phyloP scores from a whole-genome alignment of 2,329 filamentous ascomycete genomes.

The Arthroderma sp. region DNA sequence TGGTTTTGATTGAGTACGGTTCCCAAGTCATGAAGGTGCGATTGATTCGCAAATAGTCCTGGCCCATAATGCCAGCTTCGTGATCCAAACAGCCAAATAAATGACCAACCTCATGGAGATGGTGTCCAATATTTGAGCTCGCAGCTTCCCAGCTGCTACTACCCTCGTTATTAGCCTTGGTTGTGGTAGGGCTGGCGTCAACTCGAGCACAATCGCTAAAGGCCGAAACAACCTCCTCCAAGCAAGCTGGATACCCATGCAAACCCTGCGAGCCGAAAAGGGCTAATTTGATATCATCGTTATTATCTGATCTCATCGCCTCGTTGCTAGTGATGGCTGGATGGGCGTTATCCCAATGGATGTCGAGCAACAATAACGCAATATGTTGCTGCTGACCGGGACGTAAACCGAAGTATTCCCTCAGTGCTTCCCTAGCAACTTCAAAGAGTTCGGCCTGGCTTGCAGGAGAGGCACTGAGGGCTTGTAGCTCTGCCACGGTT shows the following conservation, averaged over 20 bases:
- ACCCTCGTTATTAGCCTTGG: conserved; percentile 74
- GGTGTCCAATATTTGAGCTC: conserved; percentile 84
- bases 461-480: conserved; percentile 53
- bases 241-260: conserved; percentile 75
- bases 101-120: conserved; percentile 83
- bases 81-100: conserved; percentile 82
- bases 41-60: conserved; percentile 75
- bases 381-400: conserved; percentile 79
- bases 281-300: conserved; percentile 63
- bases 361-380: conserved; percentile 71
- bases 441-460: conserved; percentile 59
- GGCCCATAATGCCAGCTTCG: conserved; percentile 80
- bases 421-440: conserved; percentile 66
- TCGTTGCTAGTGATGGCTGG: conserved; percentile 68
- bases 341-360: conserved; percentile 66
- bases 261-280: conserved; percentile 88
- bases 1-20: conserved; percentile 75
- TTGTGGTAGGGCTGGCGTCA: conserved; percentile 53
- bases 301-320: conserved; percentile 59
- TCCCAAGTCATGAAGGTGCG: conserved; percentile 71
- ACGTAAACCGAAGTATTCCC: conserved; percentile 58
- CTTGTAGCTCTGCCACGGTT: conserved; percentile 70
- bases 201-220: conserved; percentile 86
- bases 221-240: conserved; percentile 81
- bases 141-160: conserved; percentile 94